These are phyloP conservation scores for Trametes gibbosa DNA, from an alignment of 768 basidiomycete species.

Conservation along the genomic window DNA sequence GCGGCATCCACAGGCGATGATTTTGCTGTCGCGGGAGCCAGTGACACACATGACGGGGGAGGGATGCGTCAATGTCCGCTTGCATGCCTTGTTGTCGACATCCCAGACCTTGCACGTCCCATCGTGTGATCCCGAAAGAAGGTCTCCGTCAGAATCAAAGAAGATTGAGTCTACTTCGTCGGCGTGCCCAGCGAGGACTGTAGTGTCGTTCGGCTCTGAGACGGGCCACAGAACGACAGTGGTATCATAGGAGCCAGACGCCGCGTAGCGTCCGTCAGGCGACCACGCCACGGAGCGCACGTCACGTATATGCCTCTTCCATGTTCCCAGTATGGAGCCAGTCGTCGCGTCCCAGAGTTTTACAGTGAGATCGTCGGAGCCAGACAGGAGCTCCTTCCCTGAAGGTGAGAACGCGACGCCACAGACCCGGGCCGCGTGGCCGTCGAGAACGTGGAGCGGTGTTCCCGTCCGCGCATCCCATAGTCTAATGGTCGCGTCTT, in stretches of 20 bases:
- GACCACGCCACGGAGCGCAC: neutral
- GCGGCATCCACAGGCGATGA: neutral
- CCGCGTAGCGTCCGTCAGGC: neutral
- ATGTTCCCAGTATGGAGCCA: constrained; percentile 33
- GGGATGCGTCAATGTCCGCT: constrained; percentile 17
- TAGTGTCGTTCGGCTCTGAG: too few species aligned
- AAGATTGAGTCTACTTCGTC: neutral
- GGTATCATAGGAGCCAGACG: neutral
- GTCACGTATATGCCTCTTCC: constrained; percentile 22
- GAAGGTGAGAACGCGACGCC: constrained; percentile 29
- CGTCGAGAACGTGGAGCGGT: neutral
- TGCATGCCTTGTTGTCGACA: constrained; percentile 2
- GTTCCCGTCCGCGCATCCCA: constrained; percentile 5
- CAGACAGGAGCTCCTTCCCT: constrained; percentile 28
- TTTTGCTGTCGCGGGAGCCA: constrained; percentile 6
- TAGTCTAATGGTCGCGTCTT: neutral
- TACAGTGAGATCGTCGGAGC: constrained; percentile 28
- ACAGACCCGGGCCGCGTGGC: constrained; percentile 11
- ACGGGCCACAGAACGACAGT: neutral
- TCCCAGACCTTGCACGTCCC: neutral
- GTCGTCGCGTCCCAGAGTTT: constrained; percentile 26
- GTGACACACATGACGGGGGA: constrained; percentile 1
- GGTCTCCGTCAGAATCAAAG: neutral
- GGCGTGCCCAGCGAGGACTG: too few species aligned
- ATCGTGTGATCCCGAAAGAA: neutral